Evolutionary conservation across 225 moss, liverwort and hornwort species (phyloP).

Genomic region (Polytrichum formosum): DNA sequence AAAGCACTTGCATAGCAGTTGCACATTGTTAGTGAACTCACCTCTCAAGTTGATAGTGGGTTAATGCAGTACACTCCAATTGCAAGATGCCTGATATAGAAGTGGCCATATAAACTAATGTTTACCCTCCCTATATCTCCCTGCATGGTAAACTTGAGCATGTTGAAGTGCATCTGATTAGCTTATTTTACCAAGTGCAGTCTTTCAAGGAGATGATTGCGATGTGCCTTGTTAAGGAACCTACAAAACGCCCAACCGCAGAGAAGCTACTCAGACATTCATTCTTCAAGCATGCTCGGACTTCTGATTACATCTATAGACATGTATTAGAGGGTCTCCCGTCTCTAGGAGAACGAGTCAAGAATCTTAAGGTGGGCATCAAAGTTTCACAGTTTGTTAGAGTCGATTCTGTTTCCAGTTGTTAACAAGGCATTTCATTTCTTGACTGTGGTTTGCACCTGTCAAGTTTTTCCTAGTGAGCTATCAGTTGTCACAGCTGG

Average conservation of each 20-base stretch:
- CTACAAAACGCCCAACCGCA: constrained; percentile 77
- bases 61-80: no score
- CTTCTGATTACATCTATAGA: constrained; percentile 60
- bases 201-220: constrained; percentile 98
- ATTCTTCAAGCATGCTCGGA: constrained; percentile 88
- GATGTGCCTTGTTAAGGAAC: constrained; percentile 97
- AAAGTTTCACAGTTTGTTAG: background rate
- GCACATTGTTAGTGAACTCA: background rate
- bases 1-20: no score
- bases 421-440: background rate
- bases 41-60: background rate
- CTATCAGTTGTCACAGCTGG: background rate
- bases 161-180: no score
- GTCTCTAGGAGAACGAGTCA: constrained; percentile 74
- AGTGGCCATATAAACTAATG: no score
- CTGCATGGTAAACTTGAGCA: no score
- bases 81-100: no score
- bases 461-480: background rate
- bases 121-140: no score
- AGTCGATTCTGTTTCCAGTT: background rate
- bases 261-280: constrained; percentile 95
- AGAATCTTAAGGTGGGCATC: constrained; percentile 51
- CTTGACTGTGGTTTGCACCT: background rate
- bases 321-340: constrained; percentile 80
- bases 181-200: constrained; percentile 28